A percentile compares a stretch with the other conserved stretches of the same genome.
Conservation (phyloP, 176 grass and related monocot genomes). For the Carex littledalei region DNA sequence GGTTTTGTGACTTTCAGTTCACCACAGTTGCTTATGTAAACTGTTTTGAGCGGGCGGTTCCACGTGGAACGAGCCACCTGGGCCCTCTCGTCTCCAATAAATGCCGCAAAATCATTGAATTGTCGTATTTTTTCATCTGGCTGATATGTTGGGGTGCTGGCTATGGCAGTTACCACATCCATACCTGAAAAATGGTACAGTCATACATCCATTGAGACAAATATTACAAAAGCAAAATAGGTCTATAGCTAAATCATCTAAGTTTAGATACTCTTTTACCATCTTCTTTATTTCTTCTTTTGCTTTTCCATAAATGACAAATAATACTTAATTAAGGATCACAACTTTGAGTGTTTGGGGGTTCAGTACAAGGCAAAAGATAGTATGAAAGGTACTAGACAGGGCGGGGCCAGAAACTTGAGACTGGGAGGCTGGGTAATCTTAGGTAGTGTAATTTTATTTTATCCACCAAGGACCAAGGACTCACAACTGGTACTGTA, state of each 20-base stretch:
- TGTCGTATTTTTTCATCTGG: slow-evolving; percentile 72
- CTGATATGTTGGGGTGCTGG: slow-evolving; percentile 75
- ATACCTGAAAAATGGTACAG: slow-evolving; percentile 44
- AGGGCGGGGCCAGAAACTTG: no score
- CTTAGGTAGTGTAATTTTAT: no score
- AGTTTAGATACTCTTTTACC: neutral
- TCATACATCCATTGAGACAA: neutral
- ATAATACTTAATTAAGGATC: neutral
- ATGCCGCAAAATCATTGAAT: slow-evolving; percentile 71
- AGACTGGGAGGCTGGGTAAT: no score
- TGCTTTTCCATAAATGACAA: neutral
- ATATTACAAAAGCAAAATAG: neutral
- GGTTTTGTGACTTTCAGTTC: slow-evolving; percentile 81
- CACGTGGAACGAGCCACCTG: slow-evolving; percentile 68
- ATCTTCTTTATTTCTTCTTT: neutral
- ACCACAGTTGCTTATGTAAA: slow-evolving; percentile 84
- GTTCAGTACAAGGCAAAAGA: neutral
- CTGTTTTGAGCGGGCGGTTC: slow-evolving; percentile 77
- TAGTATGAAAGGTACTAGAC: neutral
- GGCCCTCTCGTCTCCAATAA: slow-evolving; percentile 89
- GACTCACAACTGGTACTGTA: no score
- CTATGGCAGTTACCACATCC: slow-evolving; percentile 73
- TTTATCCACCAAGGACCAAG: no score
- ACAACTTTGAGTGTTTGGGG: neutral
- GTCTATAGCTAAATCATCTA: neutral